phyloP scores from a whole-genome alignment of 331 rosid genomes.

The Malus hybrid region DNA sequence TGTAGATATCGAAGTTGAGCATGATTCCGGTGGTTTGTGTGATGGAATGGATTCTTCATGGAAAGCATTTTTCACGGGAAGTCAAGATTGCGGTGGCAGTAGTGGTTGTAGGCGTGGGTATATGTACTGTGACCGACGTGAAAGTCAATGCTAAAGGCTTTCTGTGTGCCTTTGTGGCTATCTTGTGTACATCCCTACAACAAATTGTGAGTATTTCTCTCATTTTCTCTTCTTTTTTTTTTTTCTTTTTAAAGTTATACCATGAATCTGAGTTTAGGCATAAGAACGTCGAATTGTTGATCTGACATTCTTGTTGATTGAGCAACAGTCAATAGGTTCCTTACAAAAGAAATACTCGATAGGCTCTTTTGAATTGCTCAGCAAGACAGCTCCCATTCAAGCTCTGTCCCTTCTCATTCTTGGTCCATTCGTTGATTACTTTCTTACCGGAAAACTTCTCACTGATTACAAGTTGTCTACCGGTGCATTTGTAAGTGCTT shows the following conservation, averaged over 20 bases:
- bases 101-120: slow-evolving; percentile 44
- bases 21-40: slow-evolving; percentile 54
- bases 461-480: slow-evolving; percentile 17
- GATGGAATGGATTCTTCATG: slow-evolving; percentile 52
- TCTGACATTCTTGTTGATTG: not conserved
- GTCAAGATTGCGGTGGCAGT: slow-evolving; percentile 41
- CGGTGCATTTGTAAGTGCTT: slow-evolving; percentile 28
- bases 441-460: slow-evolving; percentile 27
- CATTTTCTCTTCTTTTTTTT: not conserved
- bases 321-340: slow-evolving; percentile 41
- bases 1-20: slow-evolving; percentile 48
- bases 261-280: not conserved
- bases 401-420: slow-evolving; percentile 40
- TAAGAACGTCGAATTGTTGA: not conserved
- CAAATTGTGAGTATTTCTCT: slow-evolving; percentile 33
- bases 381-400: slow-evolving; percentile 51
- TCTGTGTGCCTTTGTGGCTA: slow-evolving; percentile 37
- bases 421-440: slow-evolving; percentile 45
- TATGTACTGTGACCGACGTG: slow-evolving; percentile 48
- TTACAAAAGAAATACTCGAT: slow-evolving; percentile 48
- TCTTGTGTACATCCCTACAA: slow-evolving; percentile 38
- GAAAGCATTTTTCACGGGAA: slow-evolving; percentile 41
- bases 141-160: slow-evolving; percentile 45
- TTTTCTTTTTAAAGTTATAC: too few relatives aligned
- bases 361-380: slow-evolving; percentile 44